Base-by-base conservation (phyloP, 805 yeast genomes). In the Spathaspora passalidarum region DNA sequence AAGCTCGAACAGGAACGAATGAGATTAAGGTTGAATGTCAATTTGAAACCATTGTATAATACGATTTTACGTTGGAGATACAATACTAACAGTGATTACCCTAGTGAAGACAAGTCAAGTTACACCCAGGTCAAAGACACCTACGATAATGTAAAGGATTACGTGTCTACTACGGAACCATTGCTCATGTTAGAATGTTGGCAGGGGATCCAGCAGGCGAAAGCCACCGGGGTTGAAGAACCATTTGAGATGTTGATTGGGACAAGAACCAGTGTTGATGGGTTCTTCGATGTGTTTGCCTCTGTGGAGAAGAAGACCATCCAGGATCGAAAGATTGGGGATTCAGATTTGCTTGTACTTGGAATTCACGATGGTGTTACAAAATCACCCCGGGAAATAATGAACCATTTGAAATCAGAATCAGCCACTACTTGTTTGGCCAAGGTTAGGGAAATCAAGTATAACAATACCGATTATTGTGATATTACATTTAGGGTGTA, bases 141-240 rank as follows among this genome's bases (percentile, higher is more conserved):
- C 1, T 94, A 88, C 57, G 47, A 56, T 0, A 68, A 78, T 42
- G 81, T 82, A 4, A 69, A 67, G n/a, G 89, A 86, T 2, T 94
- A 95, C 57, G 78, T 78, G 40, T 69, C 72, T 29, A 73, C 79
- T 1, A 85, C 88, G 62, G 87, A 84, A 53, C 99, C 99, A 0
- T 71, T 94, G 37, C 68, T 94, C 38, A 66, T 91, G 60, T 66
- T 92, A 35, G 99, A 94, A 66, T 87, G 96, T 51, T 95, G 98
- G 97, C 96, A 91, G 57, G 86, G 88, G 0, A 78, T 94, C 21
- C 84, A 82, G 52, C 75, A 88, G 4, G 81, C 94, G 0, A 82
- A 86, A 50, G 80, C 80, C 42, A 80, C 86, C 14, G 78, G 77
- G 8, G 78, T 77, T 41, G 75, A 72, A 45, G 65, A 56, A 4